Percentiles rank a stretch among this genome's conserved stretches.
phyloP scores from a whole-genome alignment of 169 alveolate species.

The Perkinsus chesapeaki region DNA sequence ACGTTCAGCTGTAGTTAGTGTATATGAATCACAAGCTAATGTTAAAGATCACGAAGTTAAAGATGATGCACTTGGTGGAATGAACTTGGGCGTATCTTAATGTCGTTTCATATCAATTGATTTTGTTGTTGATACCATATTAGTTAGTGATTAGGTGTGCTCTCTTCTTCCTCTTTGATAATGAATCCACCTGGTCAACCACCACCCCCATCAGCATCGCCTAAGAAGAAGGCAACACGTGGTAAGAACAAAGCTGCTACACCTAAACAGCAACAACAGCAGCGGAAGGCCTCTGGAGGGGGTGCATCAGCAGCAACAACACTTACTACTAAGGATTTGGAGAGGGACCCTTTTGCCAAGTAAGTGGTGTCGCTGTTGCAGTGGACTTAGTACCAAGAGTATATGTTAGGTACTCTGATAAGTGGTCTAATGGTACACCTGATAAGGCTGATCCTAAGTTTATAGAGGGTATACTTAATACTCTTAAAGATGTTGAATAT shows the following conservation, averaged over 20 bases:
- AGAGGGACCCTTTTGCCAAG: neutral
- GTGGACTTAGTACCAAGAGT: neutral
- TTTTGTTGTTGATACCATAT: neutral
- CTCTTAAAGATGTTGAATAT: neutral
- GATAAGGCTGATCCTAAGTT: neutral
- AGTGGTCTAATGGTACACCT: neutral
- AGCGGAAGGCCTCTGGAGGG: neutral
- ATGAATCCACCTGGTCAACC: neutral
- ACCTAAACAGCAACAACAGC: neutral
- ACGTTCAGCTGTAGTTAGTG: slow-evolving; percentile 23
- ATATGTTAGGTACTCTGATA: neutral
- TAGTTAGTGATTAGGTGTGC: neutral
- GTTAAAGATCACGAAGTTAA: slow-evolving; percentile 18
- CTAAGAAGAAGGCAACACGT: neutral
- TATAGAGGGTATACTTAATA: neutral
- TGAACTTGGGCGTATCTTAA: neutral
- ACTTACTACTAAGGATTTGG: neutral
- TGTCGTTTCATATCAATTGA: neutral
- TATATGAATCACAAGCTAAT: slow-evolving; percentile 30
- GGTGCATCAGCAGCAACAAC: neutral
- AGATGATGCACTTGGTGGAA: neutral
- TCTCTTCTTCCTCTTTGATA: too few relatives aligned
- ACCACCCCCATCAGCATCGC: neutral
- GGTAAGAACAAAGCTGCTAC: neutral
- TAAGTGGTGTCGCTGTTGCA: neutral